Conservation (phyloP, 1,284 basidiomycete genomes). For the Tranzscheliella williamsii region DNA sequence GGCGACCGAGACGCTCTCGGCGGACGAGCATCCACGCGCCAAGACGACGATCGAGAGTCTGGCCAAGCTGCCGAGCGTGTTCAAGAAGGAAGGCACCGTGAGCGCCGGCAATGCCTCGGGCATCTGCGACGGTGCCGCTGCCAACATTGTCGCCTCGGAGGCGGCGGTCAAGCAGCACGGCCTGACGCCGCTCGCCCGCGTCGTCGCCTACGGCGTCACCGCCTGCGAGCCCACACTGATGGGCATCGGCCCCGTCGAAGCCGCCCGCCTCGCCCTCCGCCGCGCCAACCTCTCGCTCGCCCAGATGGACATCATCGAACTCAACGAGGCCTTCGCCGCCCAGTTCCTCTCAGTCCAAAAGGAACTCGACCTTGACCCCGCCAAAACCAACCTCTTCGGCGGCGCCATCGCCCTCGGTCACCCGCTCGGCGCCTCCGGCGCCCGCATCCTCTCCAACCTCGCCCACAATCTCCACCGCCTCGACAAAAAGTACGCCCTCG, state of each 20-base stretch:
- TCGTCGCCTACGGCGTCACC: conserved; percentile 70
- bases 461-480: conserved; percentile 66
- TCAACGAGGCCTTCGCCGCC: conserved; percentile 85
- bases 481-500: conserved; percentile 66
- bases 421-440: conserved; percentile 66
- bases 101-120: conserved; percentile 96
- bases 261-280: conserved; percentile 60
- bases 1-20: conserved; percentile 45
- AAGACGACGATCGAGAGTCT: conserved; percentile 91
- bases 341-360: conserved; percentile 91
- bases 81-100: conserved; percentile 84
- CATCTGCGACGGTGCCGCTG: conserved; percentile 95
- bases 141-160: conserved; percentile 88
- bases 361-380: conserved; percentile 72
- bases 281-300: conserved; percentile 61
- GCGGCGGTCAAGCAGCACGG: conserved; percentile 85
- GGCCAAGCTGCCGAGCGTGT: conserved; percentile 80
- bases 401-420: conserved; percentile 66
- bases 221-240: conserved; percentile 67
- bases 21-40: conserved; percentile 68
- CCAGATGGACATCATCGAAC: conserved; percentile 67
- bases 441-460: conserved; percentile 65
- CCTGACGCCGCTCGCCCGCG: conserved; percentile 80
- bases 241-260: conserved; percentile 67
- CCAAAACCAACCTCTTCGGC: conserved; percentile 67